phyloP scores from a whole-genome alignment of 106 monocot genomes.

The Iris macrosiphon region DNA sequence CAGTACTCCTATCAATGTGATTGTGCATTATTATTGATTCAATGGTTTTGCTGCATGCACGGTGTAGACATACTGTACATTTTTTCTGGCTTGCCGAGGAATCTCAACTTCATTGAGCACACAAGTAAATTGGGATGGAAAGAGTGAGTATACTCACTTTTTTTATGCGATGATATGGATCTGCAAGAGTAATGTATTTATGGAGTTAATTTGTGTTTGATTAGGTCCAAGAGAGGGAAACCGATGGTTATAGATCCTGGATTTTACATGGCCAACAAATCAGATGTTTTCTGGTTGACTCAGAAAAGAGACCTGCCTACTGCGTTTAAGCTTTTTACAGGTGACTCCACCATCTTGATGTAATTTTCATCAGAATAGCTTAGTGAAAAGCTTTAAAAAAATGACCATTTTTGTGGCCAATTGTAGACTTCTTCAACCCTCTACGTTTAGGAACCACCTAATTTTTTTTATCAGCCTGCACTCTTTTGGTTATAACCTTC shows the following conservation, averaged over 20 bases:
- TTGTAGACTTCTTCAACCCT: too few relatives aligned
- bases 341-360: too few relatives aligned
- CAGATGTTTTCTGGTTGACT: constrained; percentile 7
- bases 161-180: background rate
- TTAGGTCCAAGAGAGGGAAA: constrained; percentile 10
- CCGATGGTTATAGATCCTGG: constrained; percentile 23
- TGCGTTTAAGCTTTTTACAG: constrained; percentile 23
- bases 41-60: background rate
- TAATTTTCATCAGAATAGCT: too few relatives aligned
- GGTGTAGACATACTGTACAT: constrained; percentile 1
- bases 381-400: too few relatives aligned
- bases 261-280: constrained; percentile 14
- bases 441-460: too few relatives aligned
- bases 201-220: too few relatives aligned
- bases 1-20: background rate
- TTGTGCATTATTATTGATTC: background rate
- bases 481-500: too few relatives aligned
- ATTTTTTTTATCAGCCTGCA: too few relatives aligned
- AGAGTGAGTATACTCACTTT: background rate
- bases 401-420: too few relatives aligned
- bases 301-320: constrained; percentile 9
- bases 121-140: constrained; percentile 12
- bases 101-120: constrained; percentile 13
- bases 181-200: background rate
- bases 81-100: constrained; percentile 2